Evolutionary conservation across 176 grass and related monocot species (phyloP).

Genomic region (Bonia amplexicaulis): DNA sequence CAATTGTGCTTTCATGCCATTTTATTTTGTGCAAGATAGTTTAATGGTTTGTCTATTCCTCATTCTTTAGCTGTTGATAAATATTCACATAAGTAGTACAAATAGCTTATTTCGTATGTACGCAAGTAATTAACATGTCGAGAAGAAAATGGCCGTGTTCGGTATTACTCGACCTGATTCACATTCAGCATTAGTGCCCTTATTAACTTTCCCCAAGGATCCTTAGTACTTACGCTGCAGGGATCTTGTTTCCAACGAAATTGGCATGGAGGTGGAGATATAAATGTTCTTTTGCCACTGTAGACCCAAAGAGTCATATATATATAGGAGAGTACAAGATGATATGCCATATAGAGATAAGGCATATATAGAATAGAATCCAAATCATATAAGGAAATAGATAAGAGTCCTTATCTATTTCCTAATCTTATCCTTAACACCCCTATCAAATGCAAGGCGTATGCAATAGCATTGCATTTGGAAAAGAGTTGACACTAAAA

Average conservation of each 20-base stretch:
- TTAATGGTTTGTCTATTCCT: neutral
- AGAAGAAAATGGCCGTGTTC: neutral
- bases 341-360: too few relatives aligned
- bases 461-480: too few relatives aligned
- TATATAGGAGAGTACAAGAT: too few relatives aligned
- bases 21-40: neutral
- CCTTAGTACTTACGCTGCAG: neutral
- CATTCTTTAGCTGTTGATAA: neutral
- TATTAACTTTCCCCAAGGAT: conserved; percentile 10
- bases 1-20: neutral
- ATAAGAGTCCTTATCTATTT: too few relatives aligned
- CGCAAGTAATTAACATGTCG: neutral
- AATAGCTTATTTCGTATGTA: neutral
- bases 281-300: neutral
- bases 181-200: conserved; percentile 20
- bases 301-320: too few relatives aligned
- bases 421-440: too few relatives aligned
- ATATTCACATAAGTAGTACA: neutral
- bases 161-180: conserved; percentile 9
- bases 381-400: too few relatives aligned
- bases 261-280: neutral
- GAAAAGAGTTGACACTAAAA: too few relatives aligned
- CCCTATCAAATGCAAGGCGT: too few relatives aligned
- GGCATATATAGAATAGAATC: too few relatives aligned
- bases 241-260: neutral